Percentiles rank a stretch among this genome's conserved stretches.
Evolutionary conservation across 2,329 filamentous ascomycete genomes (phyloP).

Genomic region (Scleromitrula shiraiana): DNA sequence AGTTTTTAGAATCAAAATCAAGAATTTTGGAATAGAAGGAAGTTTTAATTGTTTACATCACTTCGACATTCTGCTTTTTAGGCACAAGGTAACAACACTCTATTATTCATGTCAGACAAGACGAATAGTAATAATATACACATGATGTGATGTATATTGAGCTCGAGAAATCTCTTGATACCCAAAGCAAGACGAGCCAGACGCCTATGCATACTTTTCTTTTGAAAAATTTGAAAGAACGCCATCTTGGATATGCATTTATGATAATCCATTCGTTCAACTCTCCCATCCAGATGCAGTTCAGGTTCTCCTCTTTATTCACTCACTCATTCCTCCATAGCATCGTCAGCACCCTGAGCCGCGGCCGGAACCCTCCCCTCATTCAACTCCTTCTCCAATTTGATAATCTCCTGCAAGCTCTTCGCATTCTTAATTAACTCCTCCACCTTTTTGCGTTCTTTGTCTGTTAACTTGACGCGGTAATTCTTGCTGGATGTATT

Average conservation of each 20-base stretch:
- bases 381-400: conserved; percentile 82
- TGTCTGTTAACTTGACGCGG: conserved; percentile 76
- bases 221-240: not conserved
- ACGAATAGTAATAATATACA: too few species aligned
- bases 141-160: too few species aligned
- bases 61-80: too few species aligned
- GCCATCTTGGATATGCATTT: not conserved
- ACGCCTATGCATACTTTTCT: not conserved
- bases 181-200: too few species aligned
- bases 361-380: conserved; percentile 78
- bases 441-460: conserved; percentile 78
- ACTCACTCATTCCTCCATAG: conserved; percentile 51
- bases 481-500: conserved; percentile 55
- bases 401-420: conserved; percentile 82
- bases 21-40: not conserved
- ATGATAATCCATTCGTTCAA: too few species aligned
- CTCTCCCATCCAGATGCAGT: not conserved
- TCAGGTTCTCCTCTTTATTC: not conserved
- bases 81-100: too few species aligned
- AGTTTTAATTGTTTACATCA: not conserved
- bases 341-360: conserved; percentile 44
- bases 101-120: too few species aligned
- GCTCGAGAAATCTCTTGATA: too few species aligned
- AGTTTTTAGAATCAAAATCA: too few species aligned
- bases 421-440: conserved; percentile 83